phyloP scores from a whole-genome alignment of 306 rosid genomes.

The Prunus mume region DNA sequence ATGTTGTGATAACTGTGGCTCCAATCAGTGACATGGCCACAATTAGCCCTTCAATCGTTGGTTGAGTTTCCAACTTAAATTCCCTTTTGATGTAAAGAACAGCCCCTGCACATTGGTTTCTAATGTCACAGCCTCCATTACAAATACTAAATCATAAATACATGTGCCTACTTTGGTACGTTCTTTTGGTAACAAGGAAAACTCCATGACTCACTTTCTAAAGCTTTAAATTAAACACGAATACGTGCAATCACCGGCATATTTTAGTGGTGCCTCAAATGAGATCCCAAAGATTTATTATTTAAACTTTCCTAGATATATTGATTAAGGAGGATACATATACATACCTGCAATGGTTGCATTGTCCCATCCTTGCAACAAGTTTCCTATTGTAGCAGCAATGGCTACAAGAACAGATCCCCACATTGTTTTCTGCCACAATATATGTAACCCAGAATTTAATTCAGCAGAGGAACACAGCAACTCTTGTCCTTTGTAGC shows the following conservation, averaged over 20 bases:
- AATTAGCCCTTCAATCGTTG: slow-evolving; percentile 38
- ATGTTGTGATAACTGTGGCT: slow-evolving; percentile 43
- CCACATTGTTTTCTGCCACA: slow-evolving; percentile 18
- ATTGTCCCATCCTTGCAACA: slow-evolving; percentile 46
- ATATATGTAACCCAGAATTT: not conserved
- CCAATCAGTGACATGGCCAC: slow-evolving; percentile 49
- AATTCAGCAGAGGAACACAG: not conserved
- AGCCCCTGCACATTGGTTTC: slow-evolving; percentile 27
- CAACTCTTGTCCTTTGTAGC: not conserved
- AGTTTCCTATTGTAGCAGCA: slow-evolving; percentile 39
- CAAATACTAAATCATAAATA: not conserved
- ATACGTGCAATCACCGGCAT: not conserved
- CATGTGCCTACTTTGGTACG: not conserved
- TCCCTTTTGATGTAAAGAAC: slow-evolving; percentile 44
- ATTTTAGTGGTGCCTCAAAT: not conserved
- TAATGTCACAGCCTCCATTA: not conserved
- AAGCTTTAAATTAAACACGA: not conserved
- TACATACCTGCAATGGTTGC: slow-evolving; percentile 42
- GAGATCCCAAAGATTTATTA: not conserved
- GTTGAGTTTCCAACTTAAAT: slow-evolving; percentile 32
- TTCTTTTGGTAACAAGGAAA: not conserved
- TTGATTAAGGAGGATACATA: no score
- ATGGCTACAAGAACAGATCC: slow-evolving; percentile 36
- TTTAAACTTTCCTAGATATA: not conserved
- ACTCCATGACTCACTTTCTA: not conserved